These are phyloP conservation scores for Ceriops decandra DNA, from an alignment of 345 rosid species.

Conservation along the genomic window DNA sequence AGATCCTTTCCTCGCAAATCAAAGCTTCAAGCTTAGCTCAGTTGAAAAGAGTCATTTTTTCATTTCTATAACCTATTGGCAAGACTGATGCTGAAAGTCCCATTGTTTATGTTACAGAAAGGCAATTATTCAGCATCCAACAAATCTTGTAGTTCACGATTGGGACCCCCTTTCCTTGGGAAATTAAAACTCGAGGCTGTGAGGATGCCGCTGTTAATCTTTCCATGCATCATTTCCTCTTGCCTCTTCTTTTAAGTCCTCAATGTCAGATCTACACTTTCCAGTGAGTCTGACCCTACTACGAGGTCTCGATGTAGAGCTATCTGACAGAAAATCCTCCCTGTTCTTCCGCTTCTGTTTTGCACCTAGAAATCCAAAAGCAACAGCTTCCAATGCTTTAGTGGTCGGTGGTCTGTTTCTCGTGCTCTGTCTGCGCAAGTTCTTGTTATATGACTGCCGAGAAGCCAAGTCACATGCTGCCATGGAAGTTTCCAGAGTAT, in stretches of 20 bases:
- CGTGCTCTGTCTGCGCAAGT: constrained; percentile 45
- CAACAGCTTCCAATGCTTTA: constrained; percentile 61
- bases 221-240: constrained; percentile 6
- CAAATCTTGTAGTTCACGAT: not conserved
- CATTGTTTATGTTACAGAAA: too few species aligned
- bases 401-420: constrained; percentile 51
- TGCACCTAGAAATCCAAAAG: constrained; percentile 43
- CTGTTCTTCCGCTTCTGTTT: constrained; percentile 42
- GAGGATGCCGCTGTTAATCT: constrained; percentile 9
- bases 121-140: constrained; percentile 1
- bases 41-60: too few species aligned
- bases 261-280: constrained; percentile 4
- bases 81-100: too few species aligned
- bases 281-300: constrained; percentile 12
- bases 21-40: too few species aligned
- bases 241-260: constrained; percentile 14
- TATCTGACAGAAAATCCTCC: constrained; percentile 29
- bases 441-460: constrained; percentile 25
- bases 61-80: too few species aligned
- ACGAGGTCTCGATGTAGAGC: constrained; percentile 31
- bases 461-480: constrained; percentile 7
- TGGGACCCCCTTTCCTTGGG: not conserved
- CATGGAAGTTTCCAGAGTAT: not conserved
- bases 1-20: too few species aligned
- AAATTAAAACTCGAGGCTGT: constrained; percentile 4